These are phyloP conservation scores for Juglanconis juglandina DNA, from an alignment of 2,329 filamentous ascomycete genomes.

Conservation along the genomic window DNA sequence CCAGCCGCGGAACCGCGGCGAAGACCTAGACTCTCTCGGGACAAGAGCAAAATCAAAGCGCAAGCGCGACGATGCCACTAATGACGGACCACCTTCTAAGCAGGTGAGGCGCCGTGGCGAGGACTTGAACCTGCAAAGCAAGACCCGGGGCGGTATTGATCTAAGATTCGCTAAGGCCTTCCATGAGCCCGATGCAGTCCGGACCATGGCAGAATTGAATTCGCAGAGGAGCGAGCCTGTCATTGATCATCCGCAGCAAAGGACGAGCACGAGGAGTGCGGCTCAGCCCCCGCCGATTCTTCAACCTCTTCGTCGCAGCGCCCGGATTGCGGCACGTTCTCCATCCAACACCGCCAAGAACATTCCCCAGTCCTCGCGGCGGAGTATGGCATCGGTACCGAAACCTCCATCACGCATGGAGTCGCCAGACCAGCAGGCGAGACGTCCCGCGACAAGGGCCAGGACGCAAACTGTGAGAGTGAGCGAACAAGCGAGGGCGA, in stretches of 20 bases:
- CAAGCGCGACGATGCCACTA: too few species aligned
- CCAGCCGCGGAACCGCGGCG: too few species aligned
- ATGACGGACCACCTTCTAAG: too few species aligned
- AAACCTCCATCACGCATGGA: too few species aligned
- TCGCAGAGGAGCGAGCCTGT: neutral
- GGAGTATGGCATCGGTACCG: too few species aligned
- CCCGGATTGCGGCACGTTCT: neutral
- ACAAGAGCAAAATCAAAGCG: too few species aligned
- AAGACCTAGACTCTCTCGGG: too few species aligned
- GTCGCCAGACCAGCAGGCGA: too few species aligned
- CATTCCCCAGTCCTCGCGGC: neutral
- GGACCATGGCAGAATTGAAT: neutral
- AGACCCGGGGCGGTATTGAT: neutral
- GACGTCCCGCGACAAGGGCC: too few species aligned
- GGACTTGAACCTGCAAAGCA: neutral
- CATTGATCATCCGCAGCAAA: neutral
- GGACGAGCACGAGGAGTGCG: neutral
- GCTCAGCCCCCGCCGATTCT: neutral
- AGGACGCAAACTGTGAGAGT: too few species aligned
- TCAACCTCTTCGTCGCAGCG: constrained; percentile 1
- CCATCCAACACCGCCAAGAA: neutral
- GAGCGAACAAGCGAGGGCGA: too few species aligned
- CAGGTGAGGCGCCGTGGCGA: too few species aligned
- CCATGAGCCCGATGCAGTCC: neutral
- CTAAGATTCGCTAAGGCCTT: neutral